Conservation (phyloP, 2,329 filamentous ascomycete species). For the Karstenula rhodostoma region DNA sequence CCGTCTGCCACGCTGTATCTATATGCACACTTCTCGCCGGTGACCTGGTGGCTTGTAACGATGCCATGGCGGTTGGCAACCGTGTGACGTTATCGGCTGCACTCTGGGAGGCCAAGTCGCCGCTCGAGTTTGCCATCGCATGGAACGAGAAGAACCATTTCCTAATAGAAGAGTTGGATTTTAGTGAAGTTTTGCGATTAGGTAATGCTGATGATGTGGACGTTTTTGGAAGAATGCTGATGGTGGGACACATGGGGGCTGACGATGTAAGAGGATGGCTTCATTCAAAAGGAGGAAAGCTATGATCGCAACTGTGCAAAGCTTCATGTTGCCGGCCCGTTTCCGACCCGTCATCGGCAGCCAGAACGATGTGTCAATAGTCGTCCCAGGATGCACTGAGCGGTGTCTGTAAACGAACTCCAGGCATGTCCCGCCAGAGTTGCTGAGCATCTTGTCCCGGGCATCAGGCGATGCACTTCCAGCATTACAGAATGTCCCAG, state of each 20-base stretch:
- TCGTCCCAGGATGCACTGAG: neutral
- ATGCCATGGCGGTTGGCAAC: slow-evolving; percentile 18
- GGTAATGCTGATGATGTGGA: slow-evolving; percentile 40
- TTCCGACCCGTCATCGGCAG: neutral
- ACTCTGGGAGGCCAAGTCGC: slow-evolving; percentile 39
- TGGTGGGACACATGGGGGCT: slow-evolving; percentile 36
- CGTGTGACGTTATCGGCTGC: slow-evolving; percentile 37
- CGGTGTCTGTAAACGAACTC: neutral
- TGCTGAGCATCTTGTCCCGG: neutral
- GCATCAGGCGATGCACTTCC: neutral
- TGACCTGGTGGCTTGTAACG: slow-evolving; percentile 23
- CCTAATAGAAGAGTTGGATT: slow-evolving; percentile 39
- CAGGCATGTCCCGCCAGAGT: neutral
- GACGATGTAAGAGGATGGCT: slow-evolving; percentile 45
- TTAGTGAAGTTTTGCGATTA: slow-evolving; percentile 30
- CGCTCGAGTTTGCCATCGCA: slow-evolving; percentile 41
- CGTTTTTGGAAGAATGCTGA: slow-evolving; percentile 37
- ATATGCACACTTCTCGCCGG: slow-evolving; percentile 33
- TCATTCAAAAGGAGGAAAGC: slow-evolving; percentile 28
- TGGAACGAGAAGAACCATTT: slow-evolving; percentile 44
- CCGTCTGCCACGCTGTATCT: slow-evolving; percentile 56
- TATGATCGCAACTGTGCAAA: slow-evolving; percentile 13
- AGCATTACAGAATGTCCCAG: neutral
- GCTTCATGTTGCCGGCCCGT: neutral
- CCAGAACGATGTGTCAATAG: too few species aligned